A percentile compares a stretch with the other conserved stretches of the same genome.
Evolutionary conservation across 768 basidiomycete species (phyloP).

Genomic region (Termitomyces sp.): DNA sequence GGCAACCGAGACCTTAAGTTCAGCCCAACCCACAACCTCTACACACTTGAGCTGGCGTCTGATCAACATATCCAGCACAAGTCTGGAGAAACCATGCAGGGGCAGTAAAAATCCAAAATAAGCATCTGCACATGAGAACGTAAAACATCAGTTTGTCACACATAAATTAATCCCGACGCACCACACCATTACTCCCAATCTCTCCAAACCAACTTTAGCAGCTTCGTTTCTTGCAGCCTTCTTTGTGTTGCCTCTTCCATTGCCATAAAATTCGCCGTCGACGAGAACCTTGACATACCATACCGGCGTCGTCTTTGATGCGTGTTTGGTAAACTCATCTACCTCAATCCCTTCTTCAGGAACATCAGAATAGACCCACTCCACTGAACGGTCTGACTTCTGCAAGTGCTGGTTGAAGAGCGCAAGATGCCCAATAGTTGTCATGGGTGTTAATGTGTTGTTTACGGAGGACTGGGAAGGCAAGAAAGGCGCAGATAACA

Average conservation of each 20-base stretch:
- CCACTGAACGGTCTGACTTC: conserved; percentile 50
- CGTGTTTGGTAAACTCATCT: conserved; percentile 24
- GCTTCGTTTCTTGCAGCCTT: conserved; percentile 79
- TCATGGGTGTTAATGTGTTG: conserved; percentile 15
- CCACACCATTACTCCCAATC: conserved; percentile 54
- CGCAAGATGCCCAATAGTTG: conserved; percentile 61
- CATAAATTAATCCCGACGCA: conserved; percentile 27
- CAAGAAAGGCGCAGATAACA: conserved; percentile 22
- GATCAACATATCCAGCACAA: conserved; percentile 39
- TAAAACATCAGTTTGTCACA: not conserved
- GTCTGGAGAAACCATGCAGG: conserved; percentile 56
- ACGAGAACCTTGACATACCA: conserved; percentile 70
- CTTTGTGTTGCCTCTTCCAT: conserved; percentile 71
- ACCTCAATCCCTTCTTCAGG: conserved; percentile 17
- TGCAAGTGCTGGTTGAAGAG: conserved; percentile 79
- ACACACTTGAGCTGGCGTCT: conserved; percentile 56
- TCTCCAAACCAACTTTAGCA: conserved; percentile 66
- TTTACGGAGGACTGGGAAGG: conserved; percentile 18
- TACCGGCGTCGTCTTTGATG: conserved; percentile 66
- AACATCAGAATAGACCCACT: conserved; percentile 66
- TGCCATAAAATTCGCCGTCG: conserved; percentile 54
- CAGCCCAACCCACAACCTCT: conserved; percentile 44
- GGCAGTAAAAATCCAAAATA: conserved; percentile 2
- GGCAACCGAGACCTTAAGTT: conserved; percentile 1
- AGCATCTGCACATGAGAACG: not conserved